phyloP scores from a whole-genome alignment of 495 filamentous ascomycete species.

The Annulohypoxylon stygium region DNA sequence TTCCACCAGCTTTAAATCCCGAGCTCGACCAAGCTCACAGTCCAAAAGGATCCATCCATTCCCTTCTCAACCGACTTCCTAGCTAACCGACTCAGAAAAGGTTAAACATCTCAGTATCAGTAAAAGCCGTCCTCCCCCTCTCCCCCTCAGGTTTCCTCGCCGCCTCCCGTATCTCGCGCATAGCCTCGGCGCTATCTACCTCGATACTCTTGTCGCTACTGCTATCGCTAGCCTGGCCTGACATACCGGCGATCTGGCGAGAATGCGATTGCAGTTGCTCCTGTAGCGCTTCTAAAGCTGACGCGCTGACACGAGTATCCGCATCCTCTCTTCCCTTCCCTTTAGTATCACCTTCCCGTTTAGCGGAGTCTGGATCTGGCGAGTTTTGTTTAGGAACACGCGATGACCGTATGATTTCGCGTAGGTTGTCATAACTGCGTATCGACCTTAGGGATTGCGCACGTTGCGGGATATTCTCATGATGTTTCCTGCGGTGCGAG shows the following conservation, averaged over 20 bases:
- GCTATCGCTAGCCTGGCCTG: conserved; percentile 9
- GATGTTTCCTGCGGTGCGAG: background rate
- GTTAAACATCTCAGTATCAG: conserved; percentile 41
- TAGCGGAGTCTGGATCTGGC: background rate
- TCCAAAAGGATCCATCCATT: conserved; percentile 22
- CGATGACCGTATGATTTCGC: conserved; percentile 1
- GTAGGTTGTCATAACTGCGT: conserved; percentile 16
- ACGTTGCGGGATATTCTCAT: background rate
- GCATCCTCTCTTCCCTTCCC: background rate
- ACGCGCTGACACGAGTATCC: conserved; percentile 5
- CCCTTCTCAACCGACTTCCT: conserved; percentile 4
- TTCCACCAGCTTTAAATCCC: conserved; percentile 1
- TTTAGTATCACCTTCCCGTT: background rate
- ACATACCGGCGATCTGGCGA: background rate
- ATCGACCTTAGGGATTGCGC: conserved; percentile 24
- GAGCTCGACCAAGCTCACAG: background rate
- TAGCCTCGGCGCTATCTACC: conserved; percentile 25
- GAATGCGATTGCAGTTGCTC: conserved; percentile 20
- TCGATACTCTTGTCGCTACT: conserved; percentile 18
- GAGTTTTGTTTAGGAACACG: background rate
- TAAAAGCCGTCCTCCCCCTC: conserved; percentile 7
- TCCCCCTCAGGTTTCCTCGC: conserved; percentile 6
- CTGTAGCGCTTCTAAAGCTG: conserved; percentile 21
- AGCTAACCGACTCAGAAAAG: conserved; percentile 26
- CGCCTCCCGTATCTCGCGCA: conserved; percentile 40